These are phyloP conservation scores for Periconia sp. DNA, from an alignment of 2,329 filamentous ascomycete species.

Conservation along the genomic window DNA sequence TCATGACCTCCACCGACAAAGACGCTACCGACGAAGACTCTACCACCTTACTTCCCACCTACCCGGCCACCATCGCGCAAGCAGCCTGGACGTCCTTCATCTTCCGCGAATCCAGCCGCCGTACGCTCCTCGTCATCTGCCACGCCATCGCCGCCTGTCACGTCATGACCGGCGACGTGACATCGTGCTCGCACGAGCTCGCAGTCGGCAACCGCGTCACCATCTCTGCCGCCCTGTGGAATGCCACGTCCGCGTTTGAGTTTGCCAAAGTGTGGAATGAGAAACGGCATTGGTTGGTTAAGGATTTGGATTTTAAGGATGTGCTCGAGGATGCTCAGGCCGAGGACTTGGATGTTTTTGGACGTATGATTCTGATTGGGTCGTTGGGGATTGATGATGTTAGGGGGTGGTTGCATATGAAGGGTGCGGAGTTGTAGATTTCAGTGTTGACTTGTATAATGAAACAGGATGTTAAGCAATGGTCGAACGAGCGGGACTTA, in stretches of 20 bases:
- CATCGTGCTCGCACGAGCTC: conserved; percentile 13
- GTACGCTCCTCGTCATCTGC: conserved; percentile 54
- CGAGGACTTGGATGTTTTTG: conserved; percentile 33
- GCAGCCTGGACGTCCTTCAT: conserved; percentile 56
- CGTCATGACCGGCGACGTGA: conserved; percentile 17
- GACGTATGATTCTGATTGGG: conserved; percentile 28
- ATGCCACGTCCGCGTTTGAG: conserved; percentile 29
- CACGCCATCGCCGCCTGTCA: conserved; percentile 44
- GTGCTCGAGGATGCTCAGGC: conserved; percentile 22
- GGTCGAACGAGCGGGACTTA: too few species aligned
- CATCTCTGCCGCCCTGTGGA: conserved; percentile 33
- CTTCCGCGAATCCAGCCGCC: conserved; percentile 56
- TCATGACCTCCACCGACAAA: conserved; percentile 5
- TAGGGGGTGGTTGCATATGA: conserved; percentile 1
- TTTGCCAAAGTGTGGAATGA: conserved; percentile 37
- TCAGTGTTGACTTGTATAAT: background rate
- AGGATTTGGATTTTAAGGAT: conserved; percentile 29
- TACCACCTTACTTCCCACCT: conserved; percentile 37
- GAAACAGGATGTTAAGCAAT: too few species aligned
- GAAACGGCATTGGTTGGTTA: conserved; percentile 29
- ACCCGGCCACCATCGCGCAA: conserved; percentile 37
- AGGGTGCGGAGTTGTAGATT: background rate
- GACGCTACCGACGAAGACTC: conserved; percentile 15
- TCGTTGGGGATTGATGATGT: conserved; percentile 3
- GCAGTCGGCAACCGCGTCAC: conserved; percentile 18